Evolutionary conservation across 768 basidiomycete species (phyloP).

Genomic region (Suillus subaureus): DNA sequence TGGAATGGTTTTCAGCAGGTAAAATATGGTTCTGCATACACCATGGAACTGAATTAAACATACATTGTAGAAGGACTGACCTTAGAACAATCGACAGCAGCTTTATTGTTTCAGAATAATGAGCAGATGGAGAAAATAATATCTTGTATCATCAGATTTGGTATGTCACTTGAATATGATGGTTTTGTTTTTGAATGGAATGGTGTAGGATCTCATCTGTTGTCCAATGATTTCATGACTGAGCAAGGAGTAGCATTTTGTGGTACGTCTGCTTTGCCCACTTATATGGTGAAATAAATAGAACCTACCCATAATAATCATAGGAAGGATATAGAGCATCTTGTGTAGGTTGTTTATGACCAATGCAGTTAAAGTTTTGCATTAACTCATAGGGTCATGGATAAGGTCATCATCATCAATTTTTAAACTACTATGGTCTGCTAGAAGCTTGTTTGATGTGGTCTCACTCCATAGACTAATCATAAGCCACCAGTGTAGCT

Average conservation of each 20-base stretch:
- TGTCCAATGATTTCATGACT: neutral
- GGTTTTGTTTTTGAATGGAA: neutral
- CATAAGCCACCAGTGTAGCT: neutral
- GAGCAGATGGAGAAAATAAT: neutral
- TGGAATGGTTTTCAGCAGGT: neutral
- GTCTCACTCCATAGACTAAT: neutral
- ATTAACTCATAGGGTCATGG: neutral
- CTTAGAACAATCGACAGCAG: neutral
- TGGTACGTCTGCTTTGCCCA: neutral
- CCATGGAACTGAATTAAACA: neutral
- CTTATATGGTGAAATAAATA: neutral
- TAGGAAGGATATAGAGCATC: neutral
- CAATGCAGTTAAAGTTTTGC: neutral
- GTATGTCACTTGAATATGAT: neutral
- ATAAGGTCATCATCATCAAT: neutral
- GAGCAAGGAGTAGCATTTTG: neutral
- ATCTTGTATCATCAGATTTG: neutral
- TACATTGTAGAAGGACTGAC: neutral
- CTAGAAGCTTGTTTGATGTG: neutral
- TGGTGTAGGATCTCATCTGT: neutral
- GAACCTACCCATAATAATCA: neutral
- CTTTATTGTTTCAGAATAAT: neutral
- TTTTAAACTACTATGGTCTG: neutral
- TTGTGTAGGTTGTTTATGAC: too few relatives aligned
- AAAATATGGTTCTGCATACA: neutral